Evolutionary conservation across 192 early-diverging fungal species (phyloP), one percentile per base, ranked within the genome.

Genomic region (Geranomyces variabilis): DNA sequence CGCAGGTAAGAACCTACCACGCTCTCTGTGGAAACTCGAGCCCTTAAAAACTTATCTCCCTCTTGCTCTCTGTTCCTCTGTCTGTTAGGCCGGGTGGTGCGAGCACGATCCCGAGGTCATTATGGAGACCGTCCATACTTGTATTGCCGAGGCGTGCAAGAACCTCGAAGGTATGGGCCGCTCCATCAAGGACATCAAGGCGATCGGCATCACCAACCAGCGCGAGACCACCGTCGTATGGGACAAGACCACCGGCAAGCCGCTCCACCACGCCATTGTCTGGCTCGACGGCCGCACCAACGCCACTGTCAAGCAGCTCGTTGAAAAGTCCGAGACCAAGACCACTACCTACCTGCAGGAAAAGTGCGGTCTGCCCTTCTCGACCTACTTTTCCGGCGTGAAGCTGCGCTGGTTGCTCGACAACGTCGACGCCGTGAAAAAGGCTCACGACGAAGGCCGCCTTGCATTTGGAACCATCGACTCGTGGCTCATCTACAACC

Each of bases 351-450:
- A 72, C 70, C 30, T 61, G 53, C 76, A 63, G n/a, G 58, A 62
- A 29, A 83, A 86, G 33, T 94, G 93, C 79, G 95, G 95, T 10
- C 81, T 96, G 29, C 95, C 93, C 12, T 77, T 97, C 48, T 90
- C 94, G 5, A 96, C 94, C 7, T 97, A 96, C 77, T 97, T 97
- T 74, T 90, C 88, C 67, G 95, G 90, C 0, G 89, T 95, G 51
- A 97, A 97, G 83, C 77, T 97, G 57, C 86, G 89, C 47, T 97
- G 95, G 95, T 83, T 97, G 81, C 78, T 97, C 46, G 91, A 97
- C 67, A 90, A 97, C 74, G 86, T 89, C 21, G 64, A 82, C 1
- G 81, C 69, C 36, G 92, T 95, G 34, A 81, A 88, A 77, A 78
- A 84, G 34, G 93, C 93, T 34, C 85, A 93, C 60, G 85, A 92